Evolutionary conservation across 2,329 filamentous ascomycete species (phyloP), one percentile per base, ranked within the genome.

Genomic region (Meredithiella fracta): DNA sequence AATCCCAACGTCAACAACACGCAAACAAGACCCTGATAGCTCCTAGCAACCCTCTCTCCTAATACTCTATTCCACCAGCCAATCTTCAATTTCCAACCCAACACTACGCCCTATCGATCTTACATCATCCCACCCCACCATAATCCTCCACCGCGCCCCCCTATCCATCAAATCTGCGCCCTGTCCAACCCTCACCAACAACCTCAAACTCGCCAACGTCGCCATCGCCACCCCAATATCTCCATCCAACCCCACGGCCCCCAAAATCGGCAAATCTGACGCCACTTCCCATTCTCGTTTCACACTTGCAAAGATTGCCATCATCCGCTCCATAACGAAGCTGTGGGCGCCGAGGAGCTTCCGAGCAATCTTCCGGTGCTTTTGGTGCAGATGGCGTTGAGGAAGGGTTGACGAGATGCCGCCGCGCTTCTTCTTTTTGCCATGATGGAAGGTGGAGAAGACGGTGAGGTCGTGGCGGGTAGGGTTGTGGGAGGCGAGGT

Each of bases 401-500:
- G 59, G 62, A 11, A 60, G 58, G 1, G 65, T 62, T 1, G 68
- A 65, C 2, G 69, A 67, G 11, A 69, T 69, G 23, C 76, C 76
- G 53, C 76, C 74, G 14, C 75, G 70, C 1, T 74, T 68, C 53
- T 74, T 70, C 60, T 72, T 69, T 51, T 71, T 66, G 62, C 73
- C 72, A 66, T 80, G 67, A 57, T 82, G 76, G 63, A 79, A 76
- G 11, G 85, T 87, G 62, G 85, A 87, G 71, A 92, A 92, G 64
- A 87, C 79, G 1, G 79, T 74, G 3, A 79, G 70, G 66, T 92
- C 86, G 64, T 85, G 79, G n/a, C 80, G 76, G 1, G 83, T 70
- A 14, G 83, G 78, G 65, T 90, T 92, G 73, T 87, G 86, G 1
- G 85, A 88, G 53, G 86, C 84, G 2, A 92, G 78, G 68, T 92